Conservation (phyloP, 169 alveolate species). For the Perkinsus olseni region DNA sequence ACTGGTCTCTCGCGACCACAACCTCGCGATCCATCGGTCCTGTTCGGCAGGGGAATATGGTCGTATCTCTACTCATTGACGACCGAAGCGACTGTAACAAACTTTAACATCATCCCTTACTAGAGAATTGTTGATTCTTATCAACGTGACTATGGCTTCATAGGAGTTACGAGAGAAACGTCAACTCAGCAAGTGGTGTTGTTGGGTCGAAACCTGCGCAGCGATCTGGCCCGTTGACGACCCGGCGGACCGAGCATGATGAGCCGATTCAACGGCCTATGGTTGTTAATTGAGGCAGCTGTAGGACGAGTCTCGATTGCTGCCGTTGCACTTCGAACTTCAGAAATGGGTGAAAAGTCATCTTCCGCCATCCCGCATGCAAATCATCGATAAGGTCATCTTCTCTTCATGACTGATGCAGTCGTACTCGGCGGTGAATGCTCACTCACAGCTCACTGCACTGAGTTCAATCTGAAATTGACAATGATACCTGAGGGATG, state of each 20-base stretch:
- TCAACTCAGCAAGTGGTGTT: no score
- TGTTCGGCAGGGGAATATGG: background rate
- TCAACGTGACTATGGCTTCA: background rate
- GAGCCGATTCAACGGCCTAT: no score
- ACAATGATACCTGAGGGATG: background rate
- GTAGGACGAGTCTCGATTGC: no score
- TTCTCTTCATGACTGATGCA: background rate
- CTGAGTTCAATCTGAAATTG: background rate
- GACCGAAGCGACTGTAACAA: background rate
- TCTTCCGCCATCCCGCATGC: no score
- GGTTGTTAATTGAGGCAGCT: no score
- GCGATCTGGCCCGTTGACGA: no score
- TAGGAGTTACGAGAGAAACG: no score
- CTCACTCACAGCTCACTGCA: background rate
- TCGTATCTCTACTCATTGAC: background rate
- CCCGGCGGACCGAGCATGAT: no score
- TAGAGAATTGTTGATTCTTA: background rate
- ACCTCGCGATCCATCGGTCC: background rate
- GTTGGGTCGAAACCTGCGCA: no score
- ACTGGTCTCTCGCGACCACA: background rate
- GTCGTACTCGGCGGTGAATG: no score
- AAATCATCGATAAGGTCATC: background rate
- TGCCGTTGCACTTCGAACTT: no score
- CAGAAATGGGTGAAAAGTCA: no score
- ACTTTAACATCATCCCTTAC: background rate